phyloP scores from a whole-genome alignment of 163 green algal species.

The Scenedesmus sp. region DNA sequence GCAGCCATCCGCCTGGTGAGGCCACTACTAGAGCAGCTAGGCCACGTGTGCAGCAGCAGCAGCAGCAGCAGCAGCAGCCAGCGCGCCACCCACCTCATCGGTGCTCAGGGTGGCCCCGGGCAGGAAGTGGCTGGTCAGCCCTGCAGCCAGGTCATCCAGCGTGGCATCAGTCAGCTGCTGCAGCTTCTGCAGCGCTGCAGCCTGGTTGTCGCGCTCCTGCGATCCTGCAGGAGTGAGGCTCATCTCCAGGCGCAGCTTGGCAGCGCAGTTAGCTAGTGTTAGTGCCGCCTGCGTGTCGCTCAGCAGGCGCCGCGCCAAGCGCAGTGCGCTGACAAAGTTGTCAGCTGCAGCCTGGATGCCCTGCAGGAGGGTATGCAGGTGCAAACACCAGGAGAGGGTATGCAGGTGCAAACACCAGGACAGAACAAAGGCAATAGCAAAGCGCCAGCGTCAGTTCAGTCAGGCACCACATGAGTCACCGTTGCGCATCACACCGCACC shows the following conservation, averaged over 20 bases:
- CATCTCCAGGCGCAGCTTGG: not conserved
- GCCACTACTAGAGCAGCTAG: not conserved
- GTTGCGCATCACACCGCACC: no score
- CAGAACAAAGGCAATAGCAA: no score
- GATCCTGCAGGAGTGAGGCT: not conserved
- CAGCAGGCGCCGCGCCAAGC: not conserved
- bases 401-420: no score
- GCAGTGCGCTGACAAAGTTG: not conserved
- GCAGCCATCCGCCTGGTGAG: not conserved
- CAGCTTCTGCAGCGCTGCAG: conserved; percentile 9
- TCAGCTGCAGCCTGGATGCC: not conserved
- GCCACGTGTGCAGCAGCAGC: not conserved
- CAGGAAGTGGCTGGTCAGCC: no score
- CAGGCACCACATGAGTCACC: no score
- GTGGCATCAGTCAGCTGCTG: not conserved
- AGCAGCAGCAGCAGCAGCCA: not conserved
- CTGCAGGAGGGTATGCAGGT: not conserved
- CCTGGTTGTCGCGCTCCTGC: not conserved
- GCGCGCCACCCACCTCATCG: not conserved
- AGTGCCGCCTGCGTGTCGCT: not conserved
- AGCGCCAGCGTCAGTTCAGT: no score
- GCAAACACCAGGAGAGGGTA: no score
- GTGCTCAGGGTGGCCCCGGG: no score
- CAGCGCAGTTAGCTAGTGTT: not conserved
- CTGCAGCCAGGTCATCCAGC: no score